These are phyloP conservation scores for Schizonepeta tenuifolia DNA, from an alignment of 257 asterid species.

Conservation along the genomic window DNA sequence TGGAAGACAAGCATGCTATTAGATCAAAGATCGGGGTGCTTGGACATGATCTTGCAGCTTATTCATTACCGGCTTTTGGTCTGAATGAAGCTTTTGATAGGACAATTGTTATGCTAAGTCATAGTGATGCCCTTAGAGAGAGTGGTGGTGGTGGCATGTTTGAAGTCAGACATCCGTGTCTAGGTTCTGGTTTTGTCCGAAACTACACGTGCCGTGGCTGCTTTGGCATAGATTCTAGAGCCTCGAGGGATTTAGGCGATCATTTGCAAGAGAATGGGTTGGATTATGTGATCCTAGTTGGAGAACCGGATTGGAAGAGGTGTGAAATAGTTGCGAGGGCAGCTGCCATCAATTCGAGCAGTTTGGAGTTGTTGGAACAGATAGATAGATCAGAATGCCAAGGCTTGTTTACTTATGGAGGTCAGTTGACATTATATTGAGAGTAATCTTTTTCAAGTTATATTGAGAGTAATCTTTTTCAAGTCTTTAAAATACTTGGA, in stretches of 20 bases:
- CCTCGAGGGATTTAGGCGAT: constrained; percentile 29
- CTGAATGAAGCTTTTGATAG: constrained; percentile 81
- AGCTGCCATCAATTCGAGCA: constrained; percentile 70
- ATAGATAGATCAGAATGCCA: constrained; percentile 49
- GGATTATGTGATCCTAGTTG: constrained; percentile 50
- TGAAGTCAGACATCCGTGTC: constrained; percentile 81
- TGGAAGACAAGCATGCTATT: constrained; percentile 43
- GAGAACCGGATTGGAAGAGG: constrained; percentile 72
- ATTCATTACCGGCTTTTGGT: constrained; percentile 76
- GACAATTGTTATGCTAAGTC: constrained; percentile 65
- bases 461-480: too few relatives aligned
- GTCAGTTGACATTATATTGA: constrained; percentile 43
- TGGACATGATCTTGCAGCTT: constrained; percentile 55
- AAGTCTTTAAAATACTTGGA: background rate
- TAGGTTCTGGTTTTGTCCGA: constrained; percentile 52
- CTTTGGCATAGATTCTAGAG: constrained; percentile 38
- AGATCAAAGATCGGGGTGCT: constrained; percentile 56
- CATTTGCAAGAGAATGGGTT: constrained; percentile 32
- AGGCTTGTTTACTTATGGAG: constrained; percentile 65
- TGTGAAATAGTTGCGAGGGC: constrained; percentile 66
- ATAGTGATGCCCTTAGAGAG: constrained; percentile 48
- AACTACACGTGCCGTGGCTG: constrained; percentile 78
- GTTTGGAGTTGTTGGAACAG: constrained; percentile 41
- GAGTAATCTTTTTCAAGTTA: constrained; percentile 10
- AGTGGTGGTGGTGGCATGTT: constrained; percentile 41